Conservation (phyloP, 2,329 filamentous ascomycete species). For the Alternaria conjuncta region DNA sequence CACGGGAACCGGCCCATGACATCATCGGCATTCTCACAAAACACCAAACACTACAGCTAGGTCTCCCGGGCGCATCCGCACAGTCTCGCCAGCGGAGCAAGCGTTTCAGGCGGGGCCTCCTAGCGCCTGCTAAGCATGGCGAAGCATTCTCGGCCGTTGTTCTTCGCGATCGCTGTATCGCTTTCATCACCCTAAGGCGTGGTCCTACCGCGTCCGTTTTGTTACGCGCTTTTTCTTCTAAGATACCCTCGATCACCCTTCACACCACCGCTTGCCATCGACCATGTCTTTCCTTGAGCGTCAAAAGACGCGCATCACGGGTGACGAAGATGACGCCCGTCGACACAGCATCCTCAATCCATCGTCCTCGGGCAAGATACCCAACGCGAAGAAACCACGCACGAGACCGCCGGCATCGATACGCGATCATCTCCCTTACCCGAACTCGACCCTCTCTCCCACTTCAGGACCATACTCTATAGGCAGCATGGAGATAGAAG, state of each 20-base stretch:
- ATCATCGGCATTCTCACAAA: constrained; percentile 6
- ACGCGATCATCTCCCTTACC: constrained; percentile 56
- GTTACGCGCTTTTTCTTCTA: constrained; percentile 1
- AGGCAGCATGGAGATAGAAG: constrained; percentile 61
- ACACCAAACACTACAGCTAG: constrained; percentile 4
- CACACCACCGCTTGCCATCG: background rate
- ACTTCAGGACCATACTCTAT: constrained; percentile 61
- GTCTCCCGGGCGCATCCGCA: constrained; percentile 8
- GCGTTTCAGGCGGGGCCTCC: background rate
- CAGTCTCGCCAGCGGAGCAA: constrained; percentile 1
- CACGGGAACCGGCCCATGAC: constrained; percentile 7
- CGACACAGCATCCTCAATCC: constrained; percentile 24
- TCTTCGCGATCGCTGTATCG: background rate
- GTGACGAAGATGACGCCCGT: constrained; percentile 22
- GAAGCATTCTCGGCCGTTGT: constrained; percentile 1
- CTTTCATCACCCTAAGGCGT: background rate
- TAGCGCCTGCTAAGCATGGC: constrained; percentile 18
- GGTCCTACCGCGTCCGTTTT: background rate
- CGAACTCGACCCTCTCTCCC: constrained; percentile 54
- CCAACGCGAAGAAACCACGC: constrained; percentile 56
- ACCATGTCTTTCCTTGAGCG: constrained; percentile 38
- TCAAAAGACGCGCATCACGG: constrained; percentile 39
- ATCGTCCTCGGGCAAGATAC: constrained; percentile 39
- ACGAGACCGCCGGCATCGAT: constrained; percentile 54
- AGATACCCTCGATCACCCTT: constrained; percentile 1